Evolutionary conservation across 306 rosid species (phyloP).

Genomic region (Herpetospermum pedunculosum): DNA sequence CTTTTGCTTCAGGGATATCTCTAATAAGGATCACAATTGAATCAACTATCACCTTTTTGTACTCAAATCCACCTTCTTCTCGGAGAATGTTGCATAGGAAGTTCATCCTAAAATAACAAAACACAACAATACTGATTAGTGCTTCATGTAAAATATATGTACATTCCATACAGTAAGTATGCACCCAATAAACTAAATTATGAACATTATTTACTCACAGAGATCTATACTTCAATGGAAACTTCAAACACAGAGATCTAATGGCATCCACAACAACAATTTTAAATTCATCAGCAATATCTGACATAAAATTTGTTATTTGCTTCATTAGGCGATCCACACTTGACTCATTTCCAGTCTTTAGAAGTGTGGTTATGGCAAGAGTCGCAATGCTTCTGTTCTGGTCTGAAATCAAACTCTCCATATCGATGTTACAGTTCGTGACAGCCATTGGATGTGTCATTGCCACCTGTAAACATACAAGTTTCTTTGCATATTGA

Average conservation of each 20-base stretch:
- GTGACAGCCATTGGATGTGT: slow-evolving; percentile 97
- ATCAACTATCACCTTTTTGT: slow-evolving; percentile 95
- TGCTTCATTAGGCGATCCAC: slow-evolving; percentile 98
- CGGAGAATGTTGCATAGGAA: slow-evolving; percentile 94
- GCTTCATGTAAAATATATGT: background rate
- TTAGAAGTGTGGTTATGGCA: slow-evolving; percentile 93
- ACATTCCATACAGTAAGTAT: background rate
- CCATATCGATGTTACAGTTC: slow-evolving; percentile 97
- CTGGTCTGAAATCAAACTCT: slow-evolving; percentile 90
- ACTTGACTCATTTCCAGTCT: slow-evolving; percentile 97
- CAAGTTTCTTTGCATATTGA: slow-evolving; percentile 3
- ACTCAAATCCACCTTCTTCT: slow-evolving; percentile 98
- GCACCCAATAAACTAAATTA: background rate
- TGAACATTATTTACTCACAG: slow-evolving; percentile 45
- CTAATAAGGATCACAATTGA: slow-evolving; percentile 94
- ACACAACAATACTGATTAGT: background rate
- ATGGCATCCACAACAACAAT: slow-evolving; percentile 98
- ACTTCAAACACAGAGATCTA: slow-evolving; percentile 87
- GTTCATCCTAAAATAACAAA: slow-evolving; percentile 60
- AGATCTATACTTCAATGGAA: slow-evolving; percentile 93
- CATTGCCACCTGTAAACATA: slow-evolving; percentile 83
- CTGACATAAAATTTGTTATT: slow-evolving; percentile 95
- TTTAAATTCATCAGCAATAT: slow-evolving; percentile 97
- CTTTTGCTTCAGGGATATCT: slow-evolving; percentile 96
- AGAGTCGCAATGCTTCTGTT: slow-evolving; percentile 98